Conservation (phyloP, 768 basidiomycete genomes). For the Boletales sp. region DNA sequence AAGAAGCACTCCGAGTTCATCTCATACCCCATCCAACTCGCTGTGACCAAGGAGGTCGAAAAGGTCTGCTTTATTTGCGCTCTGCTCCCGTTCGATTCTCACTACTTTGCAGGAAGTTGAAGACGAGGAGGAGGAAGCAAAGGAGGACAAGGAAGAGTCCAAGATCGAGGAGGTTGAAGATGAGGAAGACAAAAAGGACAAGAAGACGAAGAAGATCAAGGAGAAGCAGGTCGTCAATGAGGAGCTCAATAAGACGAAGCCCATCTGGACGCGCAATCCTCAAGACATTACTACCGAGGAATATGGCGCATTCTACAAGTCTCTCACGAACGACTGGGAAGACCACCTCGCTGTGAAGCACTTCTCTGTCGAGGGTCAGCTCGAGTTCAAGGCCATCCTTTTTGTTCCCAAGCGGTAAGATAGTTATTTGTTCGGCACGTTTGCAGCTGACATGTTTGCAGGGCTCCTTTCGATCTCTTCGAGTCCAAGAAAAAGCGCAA, state of each 20-base stretch:
- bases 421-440: neutral
- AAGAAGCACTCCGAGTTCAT: conserved; percentile 99
- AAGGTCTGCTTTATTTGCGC: conserved; percentile 57
- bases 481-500: conserved; percentile 99
- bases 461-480: conserved; percentile 98
- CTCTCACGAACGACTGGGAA: conserved; percentile 99
- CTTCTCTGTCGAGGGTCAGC: conserved; percentile 99
- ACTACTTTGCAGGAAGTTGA: conserved; percentile 66
- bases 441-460: conserved; percentile 25
- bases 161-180: conserved; percentile 85
- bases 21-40: conserved; percentile 98
- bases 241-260: conserved; percentile 99
- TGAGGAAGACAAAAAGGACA: conserved; percentile 82
- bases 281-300: conserved; percentile 90
- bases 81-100: neutral
- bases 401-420: conserved; percentile 92
- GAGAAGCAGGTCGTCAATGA: conserved; percentile 84
- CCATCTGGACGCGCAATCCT: conserved; percentile 99
- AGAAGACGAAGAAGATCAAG: conserved; percentile 94
- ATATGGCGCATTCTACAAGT: conserved; percentile 98
- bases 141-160: conserved; percentile 70
- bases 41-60: conserved; percentile 98
- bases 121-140: conserved; percentile 71
- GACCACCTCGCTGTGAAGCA: conserved; percentile 99
- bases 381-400: conserved; percentile 99